Evolutionary conservation across 208 protist species (phyloP), one percentile per base, ranked within the genome.

Genomic region (Kentomonas sorsogonicus): DNA sequence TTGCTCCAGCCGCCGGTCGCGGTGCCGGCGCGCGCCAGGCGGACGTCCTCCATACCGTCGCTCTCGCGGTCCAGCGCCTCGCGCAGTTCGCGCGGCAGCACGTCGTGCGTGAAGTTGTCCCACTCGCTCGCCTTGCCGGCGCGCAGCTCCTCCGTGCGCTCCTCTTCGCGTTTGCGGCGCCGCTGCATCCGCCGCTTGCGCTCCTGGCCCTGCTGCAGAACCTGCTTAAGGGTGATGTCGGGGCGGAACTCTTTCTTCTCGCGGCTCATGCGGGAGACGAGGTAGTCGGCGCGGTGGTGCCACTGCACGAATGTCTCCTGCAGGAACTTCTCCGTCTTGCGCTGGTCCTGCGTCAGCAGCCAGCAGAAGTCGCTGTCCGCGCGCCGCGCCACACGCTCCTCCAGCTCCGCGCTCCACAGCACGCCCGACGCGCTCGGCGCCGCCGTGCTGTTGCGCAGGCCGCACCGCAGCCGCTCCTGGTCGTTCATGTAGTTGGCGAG

Each of bases 31-130:
- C 86, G 78, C 11, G 82, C 78, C 20, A 90, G 53, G 1, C 86
- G 79, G 5, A 93, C 86, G 63, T 93, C 86, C 41, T 93, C 86
- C 86, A 93, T 93, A 27, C 86, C 86, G 52, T 93, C 86, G 59
- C 82, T 89, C 52, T 93, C 86, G 1, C 80, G 69, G 53, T 94
- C 87, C 3, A 94, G 61, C 46, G 78, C 77, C 68, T 94, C 87
- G 18, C 87, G 77, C 54, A 91, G 64, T 60, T 94, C 87, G 29
- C 87, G 75, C 44, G 87, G 87, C 18, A 94, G 72, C 34, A 94
- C 87, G 56, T 94, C 87, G 46, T 84, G 80, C 26, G 82, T 85
- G 47, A 89, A 88, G 55, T 81, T 89, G 47, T 93, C 87, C 79
- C 79, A 90, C 51, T 86, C 77, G 30, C 69, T 81, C 55, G 76